Evolutionary conservation across 1,284 basidiomycete species (phyloP).

Genomic region (Ceratobasidium sp.): DNA sequence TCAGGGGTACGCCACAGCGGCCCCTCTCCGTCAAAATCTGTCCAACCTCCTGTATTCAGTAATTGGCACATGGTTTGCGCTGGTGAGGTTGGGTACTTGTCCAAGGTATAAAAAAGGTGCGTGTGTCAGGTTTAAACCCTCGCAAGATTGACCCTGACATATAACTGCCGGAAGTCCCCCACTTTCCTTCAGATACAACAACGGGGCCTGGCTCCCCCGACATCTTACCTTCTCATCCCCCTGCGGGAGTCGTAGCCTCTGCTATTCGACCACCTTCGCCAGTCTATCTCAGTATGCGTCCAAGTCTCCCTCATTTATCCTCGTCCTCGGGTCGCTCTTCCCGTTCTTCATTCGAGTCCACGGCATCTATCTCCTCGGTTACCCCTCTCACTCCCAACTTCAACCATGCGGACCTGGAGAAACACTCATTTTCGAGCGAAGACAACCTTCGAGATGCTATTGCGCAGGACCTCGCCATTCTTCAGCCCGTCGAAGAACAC

Average conservation of each 20-base stretch:
- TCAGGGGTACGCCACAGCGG: not conserved
- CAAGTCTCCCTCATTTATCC: not conserved
- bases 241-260: slow-evolving; percentile 4
- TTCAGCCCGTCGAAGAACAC: slow-evolving; percentile 36
- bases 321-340: slow-evolving; percentile 26
- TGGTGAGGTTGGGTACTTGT: not conserved
- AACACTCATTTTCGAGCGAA: slow-evolving; percentile 29
- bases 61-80: not conserved
- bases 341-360: not conserved
- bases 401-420: slow-evolving; percentile 12
- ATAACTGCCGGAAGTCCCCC: no score
- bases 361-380: slow-evolving; percentile 9
- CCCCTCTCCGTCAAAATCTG: not conserved
- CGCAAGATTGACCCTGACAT: slow-evolving; percentile 1
- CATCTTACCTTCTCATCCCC: no score
- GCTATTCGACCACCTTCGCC: slow-evolving; percentile 1
- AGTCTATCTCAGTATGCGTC: not conserved
- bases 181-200: not conserved
- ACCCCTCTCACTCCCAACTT: slow-evolving; percentile 18
- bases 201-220: not conserved
- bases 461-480: slow-evolving; percentile 22
- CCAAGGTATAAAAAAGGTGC: not conserved
- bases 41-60: no score
- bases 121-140: not conserved
- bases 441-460: slow-evolving; percentile 13